phyloP scores from a whole-genome alignment of 805 yeast species.

The Ogataea ganodermae region DNA sequence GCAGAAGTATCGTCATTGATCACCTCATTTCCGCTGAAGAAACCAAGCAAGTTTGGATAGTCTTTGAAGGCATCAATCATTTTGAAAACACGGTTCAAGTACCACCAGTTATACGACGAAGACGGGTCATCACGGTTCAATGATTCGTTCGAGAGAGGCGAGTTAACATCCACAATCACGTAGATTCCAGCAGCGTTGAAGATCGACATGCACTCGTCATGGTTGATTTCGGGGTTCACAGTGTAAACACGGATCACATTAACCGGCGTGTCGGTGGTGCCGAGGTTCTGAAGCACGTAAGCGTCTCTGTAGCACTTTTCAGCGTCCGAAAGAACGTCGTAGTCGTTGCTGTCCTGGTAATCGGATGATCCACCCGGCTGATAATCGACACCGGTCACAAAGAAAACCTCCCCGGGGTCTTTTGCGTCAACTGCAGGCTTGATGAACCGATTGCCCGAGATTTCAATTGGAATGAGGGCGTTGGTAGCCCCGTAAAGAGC shows the following conservation, averaged over 20 bases:
- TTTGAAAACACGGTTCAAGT: conserved; percentile 78
- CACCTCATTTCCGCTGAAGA: conserved; percentile 90
- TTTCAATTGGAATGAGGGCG: conserved; percentile 60
- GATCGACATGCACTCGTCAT: conserved; percentile 89
- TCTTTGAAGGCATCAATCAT: conserved; percentile 81
- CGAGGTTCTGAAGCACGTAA: conserved; percentile 72
- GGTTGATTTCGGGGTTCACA: conserved; percentile 79
- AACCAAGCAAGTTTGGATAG: conserved; percentile 84
- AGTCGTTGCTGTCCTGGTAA: conserved; percentile 36
- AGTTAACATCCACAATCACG: conserved; percentile 80
- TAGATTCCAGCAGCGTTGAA: conserved; percentile 91
- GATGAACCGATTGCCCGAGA: conserved; percentile 60
- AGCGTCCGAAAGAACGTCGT: conserved; percentile 73
- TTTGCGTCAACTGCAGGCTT: conserved; percentile 43
- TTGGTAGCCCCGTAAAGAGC: conserved; percentile 15
- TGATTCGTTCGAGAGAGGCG: conserved; percentile 66
- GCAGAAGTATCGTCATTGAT: conserved; percentile 76
- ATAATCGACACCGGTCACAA: conserved; percentile 85
- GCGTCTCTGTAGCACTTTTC: conserved; percentile 80
- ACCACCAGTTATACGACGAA: conserved; percentile 67
- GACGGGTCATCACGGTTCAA: conserved; percentile 71
- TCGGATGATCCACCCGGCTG: conserved; percentile 91
- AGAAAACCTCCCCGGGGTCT: conserved; percentile 61
- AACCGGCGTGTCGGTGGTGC: conserved; percentile 41
- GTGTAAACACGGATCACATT: conserved; percentile 86